These are phyloP conservation scores for Saccharum officinarum DNA, from an alignment of 176 grass and related monocot genomes.

Conservation along the genomic window DNA sequence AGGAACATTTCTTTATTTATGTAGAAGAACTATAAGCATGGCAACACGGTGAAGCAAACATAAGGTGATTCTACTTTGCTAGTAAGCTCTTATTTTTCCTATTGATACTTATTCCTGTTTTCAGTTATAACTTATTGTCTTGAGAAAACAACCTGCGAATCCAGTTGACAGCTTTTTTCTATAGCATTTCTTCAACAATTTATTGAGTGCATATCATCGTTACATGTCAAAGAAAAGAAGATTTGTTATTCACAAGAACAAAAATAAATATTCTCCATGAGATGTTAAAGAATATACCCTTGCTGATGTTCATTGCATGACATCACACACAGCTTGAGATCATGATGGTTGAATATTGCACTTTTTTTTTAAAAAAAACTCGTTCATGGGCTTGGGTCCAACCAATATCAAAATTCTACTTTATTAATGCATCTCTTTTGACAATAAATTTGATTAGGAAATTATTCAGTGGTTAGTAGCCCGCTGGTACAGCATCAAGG, in stretches of 20 bases:
- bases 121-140: background rate
- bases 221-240: background rate
- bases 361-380: background rate
- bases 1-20: background rate
- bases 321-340: constrained; percentile 42
- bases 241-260: background rate
- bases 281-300: background rate
- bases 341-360: constrained; percentile 34
- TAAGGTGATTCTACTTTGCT: background rate
- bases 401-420: constrained; percentile 24
- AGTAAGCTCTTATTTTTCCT: background rate
- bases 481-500: constrained; percentile 37
- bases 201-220: background rate
- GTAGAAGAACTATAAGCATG: background rate
- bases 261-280: background rate
- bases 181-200: background rate
- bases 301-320: constrained; percentile 49
- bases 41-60: background rate
- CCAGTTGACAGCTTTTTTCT: background rate
- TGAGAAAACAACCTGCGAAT: background rate
- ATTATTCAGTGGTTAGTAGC: constrained; percentile 30
- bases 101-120: background rate
- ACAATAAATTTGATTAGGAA: constrained; percentile 32
- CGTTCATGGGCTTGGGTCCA: constrained; percentile 15
- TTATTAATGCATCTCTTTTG: constrained; percentile 29